Evolutionary conservation across 495 filamentous ascomycete species (phyloP).

Genomic region (Monascus purpureus): DNA sequence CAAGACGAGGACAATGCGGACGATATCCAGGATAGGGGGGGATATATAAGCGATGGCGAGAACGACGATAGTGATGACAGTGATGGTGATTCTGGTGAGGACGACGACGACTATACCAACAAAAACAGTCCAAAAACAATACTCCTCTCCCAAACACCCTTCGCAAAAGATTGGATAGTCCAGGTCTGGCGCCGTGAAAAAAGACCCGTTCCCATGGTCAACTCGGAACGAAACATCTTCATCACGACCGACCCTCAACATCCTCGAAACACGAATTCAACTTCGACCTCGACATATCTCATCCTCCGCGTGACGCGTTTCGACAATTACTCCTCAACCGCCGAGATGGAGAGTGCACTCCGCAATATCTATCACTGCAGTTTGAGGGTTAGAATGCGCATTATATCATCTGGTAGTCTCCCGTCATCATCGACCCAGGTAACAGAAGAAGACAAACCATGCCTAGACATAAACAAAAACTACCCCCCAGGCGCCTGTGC

Average conservation of each 20-base stretch:
- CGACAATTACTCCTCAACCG: slow-evolving; percentile 41
- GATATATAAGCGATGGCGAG: no score
- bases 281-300: slow-evolving; percentile 42
- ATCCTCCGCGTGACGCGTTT: slow-evolving; percentile 47
- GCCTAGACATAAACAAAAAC: slow-evolving; percentile 1
- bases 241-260: slow-evolving; percentile 23
- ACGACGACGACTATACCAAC: no score
- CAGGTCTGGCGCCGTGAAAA: slow-evolving; percentile 42
- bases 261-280: slow-evolving; percentile 7
- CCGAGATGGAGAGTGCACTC: slow-evolving; percentile 47
- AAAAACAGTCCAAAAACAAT: slow-evolving; percentile 5
- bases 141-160: slow-evolving; percentile 21
- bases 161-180: slow-evolving; percentile 39
- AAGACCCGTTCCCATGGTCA: slow-evolving; percentile 38
- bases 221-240: slow-evolving; percentile 55
- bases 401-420: slow-evolving; percentile 12
- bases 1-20: slow-evolving; percentile 12
- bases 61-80: no score
- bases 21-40: slow-evolving; percentile 1
- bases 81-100: no score
- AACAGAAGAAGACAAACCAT: slow-evolving; percentile 2
- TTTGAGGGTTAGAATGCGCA: slow-evolving; percentile 42
- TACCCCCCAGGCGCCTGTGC: slow-evolving; percentile 43
- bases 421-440: slow-evolving; percentile 3
- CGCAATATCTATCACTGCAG: slow-evolving; percentile 44